Evolutionary conservation across 2,329 filamentous ascomycete species (phyloP), one percentile per base, ranked within the genome.

Genomic region (Amauroascus verrucosus): DNA sequence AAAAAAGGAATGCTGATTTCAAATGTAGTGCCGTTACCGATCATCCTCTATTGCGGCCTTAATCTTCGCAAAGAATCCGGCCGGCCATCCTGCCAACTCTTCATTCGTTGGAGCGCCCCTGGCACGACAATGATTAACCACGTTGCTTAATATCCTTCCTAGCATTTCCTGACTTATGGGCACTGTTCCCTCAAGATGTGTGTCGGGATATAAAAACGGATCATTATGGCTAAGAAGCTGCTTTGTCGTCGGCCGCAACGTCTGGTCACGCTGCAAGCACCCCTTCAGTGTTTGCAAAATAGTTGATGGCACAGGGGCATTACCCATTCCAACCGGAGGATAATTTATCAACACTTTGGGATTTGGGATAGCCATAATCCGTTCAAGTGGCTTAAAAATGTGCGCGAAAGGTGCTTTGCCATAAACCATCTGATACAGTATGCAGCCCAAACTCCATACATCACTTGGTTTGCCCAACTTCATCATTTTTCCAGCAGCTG

Each of bases 351-450:
- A 65, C 35, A 76, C 71, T 48, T 70, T 70, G 6, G 73, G 73
- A 56, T 76, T 76, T 9, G 73, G 72, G 51, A 77, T 77, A 11
- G 72, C 71, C 68, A 75, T 70, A 54, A 94, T 93, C 20, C 88
- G 83, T 35, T 86, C 82, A 73, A 95, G 87, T 64, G 84, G 87
- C 69, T 91, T 93, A 55, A 81, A 75, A 61, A 98, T 94, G 65
- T 97, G 90, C 13, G 85, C 89, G 64, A 98, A 98, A 0, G 93
- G 93, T 2, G 88, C 86, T n/a, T 85, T 79, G n/a, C 93, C 93
- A 65, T 98, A 98, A 0, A 91, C 87, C 86, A 98, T 94, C 67
- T 97, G 91, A 72, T 95, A 98, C 13, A 98, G 75, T 57, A 98
- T 97, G 65, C 93, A 98, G 16, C 93, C 93, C 13, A 98, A 72